These are phyloP conservation scores for Boechera divaricarpa DNA, from an alignment of 345 rosid genomes.

Conservation along the genomic window DNA sequence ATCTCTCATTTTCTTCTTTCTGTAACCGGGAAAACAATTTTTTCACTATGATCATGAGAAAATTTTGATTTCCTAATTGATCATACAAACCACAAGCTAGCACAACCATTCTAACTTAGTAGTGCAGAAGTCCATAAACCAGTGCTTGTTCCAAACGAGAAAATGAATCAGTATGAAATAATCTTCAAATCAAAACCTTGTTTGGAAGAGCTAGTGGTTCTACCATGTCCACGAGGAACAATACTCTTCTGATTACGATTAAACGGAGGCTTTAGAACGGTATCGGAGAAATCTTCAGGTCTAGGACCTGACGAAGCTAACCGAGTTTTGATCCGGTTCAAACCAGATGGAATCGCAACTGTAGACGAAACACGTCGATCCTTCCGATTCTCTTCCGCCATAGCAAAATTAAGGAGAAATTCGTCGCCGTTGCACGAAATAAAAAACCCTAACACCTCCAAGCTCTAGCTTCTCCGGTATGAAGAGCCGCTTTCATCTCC, in stretches of 20 bases:
- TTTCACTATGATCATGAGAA: conserved; percentile 22
- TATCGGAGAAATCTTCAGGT: conserved; percentile 49
- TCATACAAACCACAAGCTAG: neutral
- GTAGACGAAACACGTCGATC: conserved; percentile 45
- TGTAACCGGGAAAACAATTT: neutral
- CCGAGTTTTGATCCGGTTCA: conserved; percentile 81
- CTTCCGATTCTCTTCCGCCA: conserved; percentile 55
- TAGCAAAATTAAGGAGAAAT: conserved; percentile 4
- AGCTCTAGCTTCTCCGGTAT: conserved; percentile 20
- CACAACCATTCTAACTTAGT: neutral
- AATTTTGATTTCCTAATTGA: neutral
- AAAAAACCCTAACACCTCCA: conserved; percentile 42
- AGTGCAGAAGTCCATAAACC: neutral
- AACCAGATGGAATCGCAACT: conserved; percentile 69
- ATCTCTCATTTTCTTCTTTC: neutral
- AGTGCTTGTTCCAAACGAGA: neutral
- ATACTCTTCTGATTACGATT: conserved; percentile 50
- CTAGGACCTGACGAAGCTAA: conserved; percentile 49
- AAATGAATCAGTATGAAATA: neutral
- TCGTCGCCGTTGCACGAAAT: conserved; percentile 15
- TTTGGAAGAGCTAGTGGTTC: conserved; percentile 42
- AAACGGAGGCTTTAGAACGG: conserved; percentile 53
- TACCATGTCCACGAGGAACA: conserved; percentile 47
- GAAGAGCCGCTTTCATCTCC: conserved; percentile 18
- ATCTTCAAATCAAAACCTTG: conserved; percentile 46